Percentiles rank a stretch among this genome's conserved stretches.
Evolutionary conservation across 495 filamentous ascomycete genomes (phyloP).

Genomic region (Durotheca rogersii): DNA sequence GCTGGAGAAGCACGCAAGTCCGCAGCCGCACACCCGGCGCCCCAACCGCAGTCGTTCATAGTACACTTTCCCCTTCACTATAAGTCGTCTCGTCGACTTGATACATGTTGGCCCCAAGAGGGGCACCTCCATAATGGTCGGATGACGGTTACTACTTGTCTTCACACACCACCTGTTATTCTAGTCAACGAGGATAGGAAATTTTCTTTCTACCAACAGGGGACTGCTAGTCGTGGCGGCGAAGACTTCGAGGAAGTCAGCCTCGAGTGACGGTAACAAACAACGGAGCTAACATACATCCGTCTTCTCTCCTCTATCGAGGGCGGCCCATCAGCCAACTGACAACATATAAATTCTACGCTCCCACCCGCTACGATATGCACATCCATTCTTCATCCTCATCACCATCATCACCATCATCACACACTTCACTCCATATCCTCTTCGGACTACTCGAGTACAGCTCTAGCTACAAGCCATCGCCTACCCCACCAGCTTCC

Average conservation of each 20-base stretch:
- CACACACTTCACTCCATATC: constrained; percentile 14
- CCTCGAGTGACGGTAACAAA: constrained; percentile 12
- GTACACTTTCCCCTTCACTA: constrained; percentile 20
- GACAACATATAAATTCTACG: constrained; percentile 18
- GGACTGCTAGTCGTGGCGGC: constrained; percentile 13
- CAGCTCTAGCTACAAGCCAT: constrained; percentile 1
- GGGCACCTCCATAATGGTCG: constrained; percentile 22
- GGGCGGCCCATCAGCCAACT: constrained; percentile 4
- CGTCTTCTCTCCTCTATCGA: constrained; percentile 15
- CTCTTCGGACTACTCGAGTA: constrained; percentile 1
- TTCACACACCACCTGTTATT: constrained; percentile 27
- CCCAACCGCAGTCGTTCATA: constrained; percentile 23
- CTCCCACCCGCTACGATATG: constrained; percentile 16
- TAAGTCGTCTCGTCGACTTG: constrained; percentile 10
- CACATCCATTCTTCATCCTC: constrained; percentile 18
- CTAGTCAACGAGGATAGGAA: constrained; percentile 15
- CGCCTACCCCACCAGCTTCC: neutral
- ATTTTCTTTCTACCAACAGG: constrained; percentile 18
- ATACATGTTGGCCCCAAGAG: constrained; percentile 17
- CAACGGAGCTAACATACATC: constrained; percentile 19
- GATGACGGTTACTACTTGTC: constrained; percentile 18
- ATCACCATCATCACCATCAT: no score
- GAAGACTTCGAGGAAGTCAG: constrained; percentile 16
- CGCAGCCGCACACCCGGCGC: constrained; percentile 10
- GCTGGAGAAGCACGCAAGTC: constrained; percentile 21